phyloP scores from a whole-genome alignment of 2,329 filamentous ascomycete species.

The Chaetomiaceae sp. region DNA sequence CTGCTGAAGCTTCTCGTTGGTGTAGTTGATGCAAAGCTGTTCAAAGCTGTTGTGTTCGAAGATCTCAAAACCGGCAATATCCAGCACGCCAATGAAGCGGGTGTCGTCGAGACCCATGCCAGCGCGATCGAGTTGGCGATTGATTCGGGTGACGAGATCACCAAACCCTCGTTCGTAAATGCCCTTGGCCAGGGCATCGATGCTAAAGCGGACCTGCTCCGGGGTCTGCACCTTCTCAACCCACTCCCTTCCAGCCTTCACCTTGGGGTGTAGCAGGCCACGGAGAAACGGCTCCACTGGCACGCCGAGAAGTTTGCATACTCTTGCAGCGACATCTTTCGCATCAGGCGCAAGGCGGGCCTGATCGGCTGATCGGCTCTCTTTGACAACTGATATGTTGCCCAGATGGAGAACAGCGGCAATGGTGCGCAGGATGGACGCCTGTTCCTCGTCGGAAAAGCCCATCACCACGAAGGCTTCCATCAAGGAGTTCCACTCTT shows the following conservation, averaged over 20 bases:
- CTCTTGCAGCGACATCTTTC: constrained; percentile 66
- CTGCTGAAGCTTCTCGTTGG: constrained; percentile 97
- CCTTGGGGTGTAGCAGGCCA: constrained; percentile 82
- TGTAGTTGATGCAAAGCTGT: constrained; percentile 99
- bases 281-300: constrained; percentile 78
- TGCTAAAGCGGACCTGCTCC: constrained; percentile 83
- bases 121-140: constrained; percentile 81
- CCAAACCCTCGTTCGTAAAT: constrained; percentile 97
- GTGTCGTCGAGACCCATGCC: constrained; percentile 80
- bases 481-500: constrained; percentile 84
- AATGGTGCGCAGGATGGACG: constrained; percentile 75
- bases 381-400: constrained; percentile 83
- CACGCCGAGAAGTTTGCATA: constrained; percentile 81
- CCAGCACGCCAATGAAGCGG: constrained; percentile 93
- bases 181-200: constrained; percentile 91
- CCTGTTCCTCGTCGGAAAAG: constrained; percentile 78
- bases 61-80: constrained; percentile 98
- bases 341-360: constrained; percentile 74
- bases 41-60: constrained; percentile 99
- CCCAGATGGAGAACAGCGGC: constrained; percentile 90
- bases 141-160: constrained; percentile 86
- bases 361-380: constrained; percentile 86
- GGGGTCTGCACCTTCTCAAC: constrained; percentile 97
- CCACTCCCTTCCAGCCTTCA: constrained; percentile 96
- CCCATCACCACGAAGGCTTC: constrained; percentile 95